These are phyloP conservation scores for Cladosporium sp. DNA, from an alignment of 2,329 filamentous ascomycete genomes.

Conservation along the genomic window DNA sequence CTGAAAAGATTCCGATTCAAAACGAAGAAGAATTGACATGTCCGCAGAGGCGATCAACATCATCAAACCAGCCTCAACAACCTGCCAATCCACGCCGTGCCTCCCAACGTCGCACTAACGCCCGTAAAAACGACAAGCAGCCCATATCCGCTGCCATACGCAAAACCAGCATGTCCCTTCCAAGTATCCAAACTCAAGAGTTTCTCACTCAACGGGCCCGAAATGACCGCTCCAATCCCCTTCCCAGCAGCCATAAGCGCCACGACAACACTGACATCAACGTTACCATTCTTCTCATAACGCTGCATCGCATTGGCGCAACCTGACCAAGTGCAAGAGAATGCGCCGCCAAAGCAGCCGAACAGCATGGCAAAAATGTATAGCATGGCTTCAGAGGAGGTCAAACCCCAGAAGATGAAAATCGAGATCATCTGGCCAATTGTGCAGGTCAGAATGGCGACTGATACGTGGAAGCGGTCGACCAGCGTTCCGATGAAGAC, in stretches of 20 bases:
- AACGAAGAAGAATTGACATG: no score
- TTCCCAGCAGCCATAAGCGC: conserved; percentile 45
- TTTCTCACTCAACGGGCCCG: conserved; percentile 48
- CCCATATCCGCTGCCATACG: conserved; percentile 42
- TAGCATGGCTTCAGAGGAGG: conserved; percentile 36
- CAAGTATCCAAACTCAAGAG: conserved; percentile 36
- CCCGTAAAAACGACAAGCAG: conserved; percentile 40
- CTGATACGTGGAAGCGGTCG: conserved; percentile 37
- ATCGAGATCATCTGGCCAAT: conserved; percentile 33
- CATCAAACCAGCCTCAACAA: conserved; percentile 18
- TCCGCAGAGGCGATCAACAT: background rate
- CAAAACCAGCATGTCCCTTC: conserved; percentile 33
- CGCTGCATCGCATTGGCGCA: conserved; percentile 21
- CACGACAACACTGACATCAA: conserved; percentile 47
- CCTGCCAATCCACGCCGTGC: conserved; percentile 20
- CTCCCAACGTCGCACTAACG: conserved; percentile 33
- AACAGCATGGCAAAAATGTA: conserved; percentile 42
- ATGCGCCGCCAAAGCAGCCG: conserved; percentile 39
- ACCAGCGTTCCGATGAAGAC: conserved; percentile 36
- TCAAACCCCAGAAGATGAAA: conserved; percentile 44
- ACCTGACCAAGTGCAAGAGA: conserved; percentile 33
- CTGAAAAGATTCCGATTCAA: no score
- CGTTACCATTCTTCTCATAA: conserved; percentile 15
- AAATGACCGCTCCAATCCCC: conserved; percentile 48
- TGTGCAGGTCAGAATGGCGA: conserved; percentile 35